Conservation (phyloP, 306 rosid species). For the Trifolium fragiferum region DNA sequence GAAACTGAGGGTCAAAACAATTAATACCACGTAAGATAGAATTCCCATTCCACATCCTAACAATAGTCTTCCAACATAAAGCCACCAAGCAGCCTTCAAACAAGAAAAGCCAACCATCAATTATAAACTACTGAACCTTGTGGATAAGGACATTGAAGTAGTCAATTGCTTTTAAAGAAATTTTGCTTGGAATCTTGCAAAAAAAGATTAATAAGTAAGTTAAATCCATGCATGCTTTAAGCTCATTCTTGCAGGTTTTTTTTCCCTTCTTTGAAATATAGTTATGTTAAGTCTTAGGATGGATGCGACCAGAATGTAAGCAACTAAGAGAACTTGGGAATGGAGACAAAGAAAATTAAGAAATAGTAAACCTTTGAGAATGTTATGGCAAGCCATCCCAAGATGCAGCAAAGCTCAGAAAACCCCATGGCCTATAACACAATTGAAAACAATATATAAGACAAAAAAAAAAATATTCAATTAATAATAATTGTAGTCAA, state of each 20-base stretch:
- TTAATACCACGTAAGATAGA: conserved; percentile 77
- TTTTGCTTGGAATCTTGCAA: background rate
- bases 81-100: conserved; percentile 73
- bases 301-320: no score
- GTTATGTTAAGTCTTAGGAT: no score
- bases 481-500: background rate
- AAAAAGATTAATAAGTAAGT: background rate
- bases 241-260: no score
- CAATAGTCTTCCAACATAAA: conserved; percentile 78
- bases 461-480: background rate
- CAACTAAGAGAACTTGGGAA: background rate
- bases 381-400: conserved; percentile 75
- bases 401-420: conserved; percentile 67
- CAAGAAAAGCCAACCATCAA: conserved; percentile 40
- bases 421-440: conserved; percentile 67
- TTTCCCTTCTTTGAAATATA: no score
- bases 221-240: background rate
- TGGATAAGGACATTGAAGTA: background rate
- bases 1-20: conserved; percentile 17
- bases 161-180: no score
- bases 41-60: conserved; percentile 88
- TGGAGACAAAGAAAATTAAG: background rate
- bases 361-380: conserved; percentile 62
- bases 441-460: conserved; percentile 14
- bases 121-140: conserved; percentile 9